These are phyloP conservation scores for Leishmania amazonensis DNA, from an alignment of 208 protist species.

Conservation along the genomic window DNA sequence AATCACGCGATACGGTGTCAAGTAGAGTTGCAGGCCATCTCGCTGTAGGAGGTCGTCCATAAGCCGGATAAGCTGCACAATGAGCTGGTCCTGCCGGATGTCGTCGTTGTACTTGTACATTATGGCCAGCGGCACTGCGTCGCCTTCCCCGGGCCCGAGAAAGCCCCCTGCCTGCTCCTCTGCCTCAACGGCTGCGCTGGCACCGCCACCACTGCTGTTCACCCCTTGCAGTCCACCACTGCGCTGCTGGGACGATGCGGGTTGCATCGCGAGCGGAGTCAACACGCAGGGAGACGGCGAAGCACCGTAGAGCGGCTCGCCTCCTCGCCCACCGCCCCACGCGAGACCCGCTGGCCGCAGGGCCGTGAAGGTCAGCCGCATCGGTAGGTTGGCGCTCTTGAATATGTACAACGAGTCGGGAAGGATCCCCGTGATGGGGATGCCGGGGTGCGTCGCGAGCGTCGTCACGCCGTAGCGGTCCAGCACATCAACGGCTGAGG, in stretches of 20 bases:
- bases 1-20: conserved; percentile 94
- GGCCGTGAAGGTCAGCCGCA: conserved; percentile 54
- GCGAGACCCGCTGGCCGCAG: conserved; percentile 3
- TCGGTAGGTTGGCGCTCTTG: conserved; percentile 83
- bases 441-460: conserved; percentile 71
- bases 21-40: conserved; percentile 93
- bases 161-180: conserved; percentile 5
- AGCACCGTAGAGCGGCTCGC: neutral
- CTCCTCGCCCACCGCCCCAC: neutral
- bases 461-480: conserved; percentile 39
- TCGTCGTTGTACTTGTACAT: conserved; percentile 97
- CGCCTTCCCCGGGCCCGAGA: conserved; percentile 6
- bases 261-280: conserved; percentile 27
- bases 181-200: neutral
- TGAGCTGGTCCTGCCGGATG: conserved; percentile 97
- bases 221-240: neutral
- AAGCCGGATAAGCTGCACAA: conserved; percentile 92
- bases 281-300: conserved; percentile 13
- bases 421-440: conserved; percentile 40
- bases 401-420: conserved; percentile 71
- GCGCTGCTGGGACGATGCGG: neutral
- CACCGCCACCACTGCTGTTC: neutral
- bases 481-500: conserved; percentile 15
- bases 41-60: conserved; percentile 93
- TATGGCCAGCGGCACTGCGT: conserved; percentile 35